Evolutionary conservation across 495 filamentous ascomycete species (phyloP).

Genomic region (Aspergillus asperescens): DNA sequence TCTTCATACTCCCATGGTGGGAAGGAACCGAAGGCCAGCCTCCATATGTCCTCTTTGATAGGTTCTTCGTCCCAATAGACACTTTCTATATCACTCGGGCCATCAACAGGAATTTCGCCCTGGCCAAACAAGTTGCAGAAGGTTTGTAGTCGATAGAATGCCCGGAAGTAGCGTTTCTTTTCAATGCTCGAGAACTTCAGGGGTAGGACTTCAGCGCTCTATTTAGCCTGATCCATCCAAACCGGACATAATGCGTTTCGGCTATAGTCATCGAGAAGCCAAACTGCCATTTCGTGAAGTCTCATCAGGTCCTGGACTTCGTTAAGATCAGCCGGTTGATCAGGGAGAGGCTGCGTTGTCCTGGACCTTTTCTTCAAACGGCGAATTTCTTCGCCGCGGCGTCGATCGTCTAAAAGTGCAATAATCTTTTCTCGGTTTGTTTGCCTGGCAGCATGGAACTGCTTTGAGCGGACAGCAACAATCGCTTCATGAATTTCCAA

Average conservation of each 20-base stretch:
- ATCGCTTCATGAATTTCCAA: conserved; percentile 9
- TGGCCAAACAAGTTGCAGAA: conserved; percentile 8
- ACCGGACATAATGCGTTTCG: background rate
- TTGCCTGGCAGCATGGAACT: background rate
- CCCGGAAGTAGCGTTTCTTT: conserved; percentile 6
- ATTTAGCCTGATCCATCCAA: background rate
- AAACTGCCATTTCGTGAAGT: conserved; percentile 7
- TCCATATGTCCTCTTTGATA: background rate
- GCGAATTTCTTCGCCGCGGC: conserved; percentile 11
- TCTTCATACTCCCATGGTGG: conserved; percentile 16
- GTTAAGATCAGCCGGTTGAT: conserved; percentile 1
- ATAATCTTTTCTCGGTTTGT: conserved; percentile 10
- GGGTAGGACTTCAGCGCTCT: conserved; percentile 1
- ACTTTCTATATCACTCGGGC: background rate
- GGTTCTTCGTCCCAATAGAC: background rate
- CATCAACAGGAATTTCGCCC: background rate
- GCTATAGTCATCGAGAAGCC: conserved; percentile 3
- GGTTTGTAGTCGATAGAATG: conserved; percentile 5
- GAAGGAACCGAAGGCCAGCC: conserved; percentile 2
- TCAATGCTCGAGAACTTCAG: conserved; percentile 1
- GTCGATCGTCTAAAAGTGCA: conserved; percentile 7
- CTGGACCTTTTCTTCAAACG: background rate
- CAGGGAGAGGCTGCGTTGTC: background rate
- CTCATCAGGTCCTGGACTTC: background rate
- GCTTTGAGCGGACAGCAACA: conserved; percentile 13